phyloP scores from a whole-genome alignment of 129 eudicot genomes.

The Rutidosis leptorrhynchoides region DNA sequence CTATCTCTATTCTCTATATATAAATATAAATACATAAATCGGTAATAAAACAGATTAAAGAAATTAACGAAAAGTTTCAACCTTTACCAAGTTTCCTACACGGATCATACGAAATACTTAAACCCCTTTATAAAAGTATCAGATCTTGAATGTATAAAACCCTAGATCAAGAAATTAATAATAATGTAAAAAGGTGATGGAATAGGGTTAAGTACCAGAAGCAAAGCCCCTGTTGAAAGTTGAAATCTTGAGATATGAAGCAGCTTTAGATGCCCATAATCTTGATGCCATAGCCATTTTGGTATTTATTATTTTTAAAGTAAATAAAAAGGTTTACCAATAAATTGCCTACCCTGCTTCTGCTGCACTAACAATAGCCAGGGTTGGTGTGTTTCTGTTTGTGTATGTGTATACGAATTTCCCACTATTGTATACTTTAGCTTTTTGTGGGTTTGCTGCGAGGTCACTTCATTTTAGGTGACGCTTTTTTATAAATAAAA shows the following conservation, averaged over 20 bases:
- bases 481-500: too few species aligned
- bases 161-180: slow-evolving; percentile 8
- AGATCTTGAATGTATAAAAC: slow-evolving; percentile 29
- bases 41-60: background rate
- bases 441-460: slow-evolving; percentile 28
- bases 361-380: slow-evolving; percentile 9
- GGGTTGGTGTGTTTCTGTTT: slow-evolving; percentile 17
- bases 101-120: slow-evolving; percentile 13
- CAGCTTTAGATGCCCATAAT: slow-evolving; percentile 48
- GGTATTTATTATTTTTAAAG: background rate
- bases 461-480: slow-evolving; percentile 28
- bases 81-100: slow-evolving; percentile 7
- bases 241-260: slow-evolving; percentile 56
- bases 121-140: slow-evolving; percentile 10
- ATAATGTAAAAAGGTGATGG: slow-evolving; percentile 15
- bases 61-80: slow-evolving; percentile 7
- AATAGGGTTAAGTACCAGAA: slow-evolving; percentile 42
- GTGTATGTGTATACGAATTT: background rate
- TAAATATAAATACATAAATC: background rate
- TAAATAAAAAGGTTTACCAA: slow-evolving; percentile 6
- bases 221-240: slow-evolving; percentile 54
- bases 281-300: slow-evolving; percentile 47
- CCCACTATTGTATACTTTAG: slow-evolving; percentile 3
- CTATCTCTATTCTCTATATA: too few species aligned
- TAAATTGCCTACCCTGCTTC: slow-evolving; percentile 11